phyloP scores from a whole-genome alignment of 805 yeast genomes.

The Lipomyces starkeyi region DNA sequence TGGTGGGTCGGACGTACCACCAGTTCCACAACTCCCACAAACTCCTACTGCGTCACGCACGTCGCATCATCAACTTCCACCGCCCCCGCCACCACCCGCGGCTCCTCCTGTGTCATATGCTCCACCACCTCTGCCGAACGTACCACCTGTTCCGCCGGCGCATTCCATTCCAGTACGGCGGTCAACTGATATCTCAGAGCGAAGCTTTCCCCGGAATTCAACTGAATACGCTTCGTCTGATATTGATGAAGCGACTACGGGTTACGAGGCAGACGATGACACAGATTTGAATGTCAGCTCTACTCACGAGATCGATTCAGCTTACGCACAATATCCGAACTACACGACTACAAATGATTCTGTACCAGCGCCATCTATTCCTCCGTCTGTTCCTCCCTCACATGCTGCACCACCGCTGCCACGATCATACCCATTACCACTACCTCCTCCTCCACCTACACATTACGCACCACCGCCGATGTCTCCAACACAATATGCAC shows the following conservation, averaged over 20 bases:
- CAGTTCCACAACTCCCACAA: slow-evolving; percentile 15
- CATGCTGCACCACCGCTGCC: slow-evolving; percentile 22
- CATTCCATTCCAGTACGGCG: slow-evolving; percentile 2
- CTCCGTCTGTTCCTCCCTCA: slow-evolving; percentile 38
- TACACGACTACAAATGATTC: slow-evolving; percentile 40
- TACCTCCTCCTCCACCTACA: slow-evolving; percentile 35
- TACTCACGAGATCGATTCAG: slow-evolving; percentile 36
- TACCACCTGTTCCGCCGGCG: background rate
- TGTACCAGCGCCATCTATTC: slow-evolving; percentile 39
- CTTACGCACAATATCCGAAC: slow-evolving; percentile 38
- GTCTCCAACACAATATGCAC: slow-evolving; percentile 32
- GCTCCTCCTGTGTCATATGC: slow-evolving; percentile 25
- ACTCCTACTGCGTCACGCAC: slow-evolving; percentile 4
- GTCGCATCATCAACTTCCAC: slow-evolving; percentile 9
- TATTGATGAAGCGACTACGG: slow-evolving; percentile 52
- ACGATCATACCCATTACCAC: slow-evolving; percentile 34
- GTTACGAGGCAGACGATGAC: slow-evolving; percentile 75
- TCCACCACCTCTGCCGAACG: slow-evolving; percentile 25
- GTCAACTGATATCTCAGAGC: slow-evolving; percentile 12
- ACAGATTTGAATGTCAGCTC: slow-evolving; percentile 44
- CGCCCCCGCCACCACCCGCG: slow-evolving; percentile 32
- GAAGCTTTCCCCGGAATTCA: slow-evolving; percentile 25
- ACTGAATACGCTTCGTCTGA: slow-evolving; percentile 39
- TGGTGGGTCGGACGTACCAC: slow-evolving; percentile 5
- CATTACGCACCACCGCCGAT: slow-evolving; percentile 32